phyloP scores from a whole-genome alignment of 352 stramenopile genomes.

The Phytophthora nicotianae region DNA sequence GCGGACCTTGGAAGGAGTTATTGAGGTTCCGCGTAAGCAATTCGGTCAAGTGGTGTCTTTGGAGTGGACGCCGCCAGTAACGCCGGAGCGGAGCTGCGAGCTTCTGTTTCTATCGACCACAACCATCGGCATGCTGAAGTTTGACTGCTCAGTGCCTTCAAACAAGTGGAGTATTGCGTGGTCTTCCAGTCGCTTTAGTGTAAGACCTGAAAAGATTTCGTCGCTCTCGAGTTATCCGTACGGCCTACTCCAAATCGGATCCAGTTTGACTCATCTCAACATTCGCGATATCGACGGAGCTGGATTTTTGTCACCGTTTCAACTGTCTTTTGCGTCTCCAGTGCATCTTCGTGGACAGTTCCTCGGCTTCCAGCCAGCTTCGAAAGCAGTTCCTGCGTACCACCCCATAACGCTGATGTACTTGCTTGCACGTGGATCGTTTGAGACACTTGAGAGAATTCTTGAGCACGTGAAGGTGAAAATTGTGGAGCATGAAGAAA shows the following conservation, averaged over 20 bases:
- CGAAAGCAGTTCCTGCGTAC: slow-evolving; percentile 38
- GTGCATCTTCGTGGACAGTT: slow-evolving; percentile 1
- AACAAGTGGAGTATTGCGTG: slow-evolving; percentile 67
- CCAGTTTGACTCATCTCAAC: slow-evolving; percentile 64
- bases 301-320: slow-evolving; percentile 20
- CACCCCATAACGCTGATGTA: slow-evolving; percentile 77
- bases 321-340: slow-evolving; percentile 13
- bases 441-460: slow-evolving; percentile 59
- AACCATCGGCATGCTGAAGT: slow-evolving; percentile 65
- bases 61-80: slow-evolving; percentile 66
- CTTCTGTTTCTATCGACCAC: slow-evolving; percentile 72
- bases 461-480: slow-evolving; percentile 60
- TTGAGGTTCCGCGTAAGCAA: slow-evolving; percentile 61
- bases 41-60: slow-evolving; percentile 63
- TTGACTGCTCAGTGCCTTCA: slow-evolving; percentile 41
- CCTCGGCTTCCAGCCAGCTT: slow-evolving; percentile 17
- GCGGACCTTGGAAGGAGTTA: slow-evolving; percentile 54
- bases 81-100: slow-evolving; percentile 54
- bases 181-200: slow-evolving; percentile 65
- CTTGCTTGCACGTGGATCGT: slow-evolving; percentile 69
- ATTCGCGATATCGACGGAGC: slow-evolving; percentile 52
- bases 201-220: slow-evolving; percentile 53
- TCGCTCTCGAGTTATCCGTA: slow-evolving; percentile 62
- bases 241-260: slow-evolving; percentile 48
- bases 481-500: slow-evolving; percentile 75